Evolutionary conservation across 139 green algal genomes (phyloP).

Genomic region (Coccomyxa sp.): DNA sequence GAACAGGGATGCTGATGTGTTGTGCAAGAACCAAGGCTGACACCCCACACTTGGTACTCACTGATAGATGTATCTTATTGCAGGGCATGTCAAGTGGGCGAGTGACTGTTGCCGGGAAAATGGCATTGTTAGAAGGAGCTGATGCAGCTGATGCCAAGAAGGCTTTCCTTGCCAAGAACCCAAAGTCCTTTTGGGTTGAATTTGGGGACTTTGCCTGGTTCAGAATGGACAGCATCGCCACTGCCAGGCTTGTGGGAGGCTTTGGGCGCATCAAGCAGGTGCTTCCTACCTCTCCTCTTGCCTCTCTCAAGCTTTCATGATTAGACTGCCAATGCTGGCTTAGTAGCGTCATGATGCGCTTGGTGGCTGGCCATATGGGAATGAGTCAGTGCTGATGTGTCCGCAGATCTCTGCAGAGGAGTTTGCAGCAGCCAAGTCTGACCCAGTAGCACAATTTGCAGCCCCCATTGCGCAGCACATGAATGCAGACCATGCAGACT

Average conservation of each 20-base stretch:
- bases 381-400: neutral
- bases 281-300: too few species aligned
- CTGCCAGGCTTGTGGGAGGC: constrained; percentile 58
- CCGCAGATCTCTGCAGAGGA: constrained; percentile 45
- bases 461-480: constrained; percentile 76
- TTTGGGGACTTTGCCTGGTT: constrained; percentile 49
- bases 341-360: too few species aligned
- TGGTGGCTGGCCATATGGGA: neutral
- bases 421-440: constrained; percentile 49
- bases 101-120: constrained; percentile 56
- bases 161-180: constrained; percentile 63
- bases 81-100: constrained; percentile 61
- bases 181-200: constrained; percentile 79
- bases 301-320: too few species aligned
- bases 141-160: constrained; percentile 38
- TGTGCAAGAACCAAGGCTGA: neutral
- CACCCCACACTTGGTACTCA: neutral
- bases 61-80: neutral
- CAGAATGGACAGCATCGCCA: constrained; percentile 41
- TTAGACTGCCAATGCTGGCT: too few species aligned
- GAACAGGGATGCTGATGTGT: neutral
- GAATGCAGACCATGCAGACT: constrained; percentile 44
- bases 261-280: constrained; percentile 53
- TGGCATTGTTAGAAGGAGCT: constrained; percentile 32
- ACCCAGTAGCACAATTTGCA: constrained; percentile 73